phyloP scores from a whole-genome alignment of 2,329 filamentous ascomycete species.

The Pseudocercospora fuligena region DNA sequence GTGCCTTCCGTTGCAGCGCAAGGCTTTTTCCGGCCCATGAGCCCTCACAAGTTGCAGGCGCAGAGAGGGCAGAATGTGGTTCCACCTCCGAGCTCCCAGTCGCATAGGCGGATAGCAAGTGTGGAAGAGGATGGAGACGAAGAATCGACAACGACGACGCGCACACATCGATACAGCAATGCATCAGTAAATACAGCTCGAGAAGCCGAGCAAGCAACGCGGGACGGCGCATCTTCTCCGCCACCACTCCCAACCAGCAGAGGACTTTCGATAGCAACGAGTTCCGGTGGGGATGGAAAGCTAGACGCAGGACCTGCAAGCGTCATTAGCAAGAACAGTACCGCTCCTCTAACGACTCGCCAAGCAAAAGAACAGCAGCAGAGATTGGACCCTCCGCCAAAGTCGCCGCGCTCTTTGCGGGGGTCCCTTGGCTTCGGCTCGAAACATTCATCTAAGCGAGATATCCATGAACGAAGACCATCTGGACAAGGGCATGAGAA shows the following conservation, averaged over 20 bases:
- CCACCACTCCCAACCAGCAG: slow-evolving; percentile 69
- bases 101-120: slow-evolving; percentile 18
- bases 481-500: slow-evolving; percentile 56
- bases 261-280: slow-evolving; percentile 69
- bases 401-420: slow-evolving; percentile 34
- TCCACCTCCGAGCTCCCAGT: slow-evolving; percentile 24
- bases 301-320: slow-evolving; percentile 42
- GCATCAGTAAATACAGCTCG: slow-evolving; percentile 56
- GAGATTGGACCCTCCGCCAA: slow-evolving; percentile 33
- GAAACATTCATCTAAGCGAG: slow-evolving; percentile 26
- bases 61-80: slow-evolving; percentile 67
- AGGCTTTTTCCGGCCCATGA: slow-evolving; percentile 96
- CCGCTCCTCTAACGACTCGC: slow-evolving; percentile 68
- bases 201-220: slow-evolving; percentile 40
- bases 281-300: slow-evolving; percentile 12
- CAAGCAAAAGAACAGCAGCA: slow-evolving; percentile 14
- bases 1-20: slow-evolving; percentile 86
- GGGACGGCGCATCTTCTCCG: slow-evolving; percentile 46
- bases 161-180: slow-evolving; percentile 62
- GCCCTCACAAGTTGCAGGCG: slow-evolving; percentile 89
- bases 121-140: slow-evolving; percentile 30
- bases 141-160: slow-evolving; percentile 40
- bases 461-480: slow-evolving; percentile 25
- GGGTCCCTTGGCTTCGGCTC: slow-evolving; percentile 36
- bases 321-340: slow-evolving; percentile 75